Base-by-base conservation (phyloP, 2,329 filamentous ascomycete species). In the Pseudopithomyces maydicus region DNA sequence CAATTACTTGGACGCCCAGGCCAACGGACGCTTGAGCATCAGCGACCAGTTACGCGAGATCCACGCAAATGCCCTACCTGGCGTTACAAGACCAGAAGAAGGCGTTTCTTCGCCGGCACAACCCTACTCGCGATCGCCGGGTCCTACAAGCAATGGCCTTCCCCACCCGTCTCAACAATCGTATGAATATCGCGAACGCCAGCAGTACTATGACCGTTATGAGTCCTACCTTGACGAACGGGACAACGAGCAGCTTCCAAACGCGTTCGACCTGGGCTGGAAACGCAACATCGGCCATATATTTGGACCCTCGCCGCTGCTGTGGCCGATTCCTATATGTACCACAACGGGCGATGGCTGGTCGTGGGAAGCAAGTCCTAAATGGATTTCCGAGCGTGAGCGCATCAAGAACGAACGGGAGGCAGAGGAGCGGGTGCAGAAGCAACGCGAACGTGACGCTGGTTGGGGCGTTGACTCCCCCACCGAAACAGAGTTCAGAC, bases 271-370 rank as follows among this genome's bases (percentile, higher is more conserved):
- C 67, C 85, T 97, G 1, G 95, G 95, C 57, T 89, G 89, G 84
- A 87, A 84, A 56, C 85, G 84, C 41, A 99, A 99, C 73, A 75
- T 98, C 5, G 72, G 78, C 1, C 91, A 97, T 72, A 83, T 99
- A 2, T 92, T 99, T 63, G 95, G 95, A 0, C 85, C 86, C 0
- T 85, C 80, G 1, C 88, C 87, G 1, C 76, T 85, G 23, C 80
- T 95, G 8, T 98, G 95, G 94, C 78, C 82, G 26, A 59, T 98
- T 1, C 95, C 95, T 0, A 79, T 98, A 44, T 87, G 85, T 74
- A 98, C 90, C 70, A 96, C 92, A 1, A 90, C 87, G 0, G 94
- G 94, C 33, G 91, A 99, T 74, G 95, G 95, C 20, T 99, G 94
- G 94, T 84, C 82, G 43, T 99, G 95, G 95, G 92, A 97, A 68